Conservation (phyloP, 2,329 filamentous ascomycete species). For the Fusarium subtropicale region DNA sequence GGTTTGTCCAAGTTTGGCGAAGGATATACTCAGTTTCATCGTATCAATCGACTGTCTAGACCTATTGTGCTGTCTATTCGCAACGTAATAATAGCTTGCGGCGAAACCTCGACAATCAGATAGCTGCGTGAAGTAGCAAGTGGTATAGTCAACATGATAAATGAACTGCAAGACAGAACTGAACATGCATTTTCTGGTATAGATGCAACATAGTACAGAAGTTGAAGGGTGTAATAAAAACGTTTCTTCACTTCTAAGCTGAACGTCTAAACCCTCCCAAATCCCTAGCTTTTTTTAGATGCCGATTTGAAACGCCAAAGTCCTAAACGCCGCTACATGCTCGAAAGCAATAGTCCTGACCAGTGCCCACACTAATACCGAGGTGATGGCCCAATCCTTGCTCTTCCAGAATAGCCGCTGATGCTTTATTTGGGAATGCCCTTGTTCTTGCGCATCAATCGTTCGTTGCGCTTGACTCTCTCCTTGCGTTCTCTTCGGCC, state of each 20-base stretch:
- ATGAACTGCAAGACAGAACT: conserved; percentile 7
- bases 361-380: conserved; percentile 16
- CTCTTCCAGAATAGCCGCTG: background rate
- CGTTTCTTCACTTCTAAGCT: conserved; percentile 35
- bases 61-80: background rate
- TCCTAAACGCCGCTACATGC: conserved; percentile 49
- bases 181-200: background rate
- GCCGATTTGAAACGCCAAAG: conserved; percentile 46
- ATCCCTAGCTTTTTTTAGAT: conserved; percentile 43
- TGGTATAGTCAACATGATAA: background rate
- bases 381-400: conserved; percentile 8
- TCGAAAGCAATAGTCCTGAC: conserved; percentile 30
- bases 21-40: background rate
- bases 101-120: conserved; percentile 15
- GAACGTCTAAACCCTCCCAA: conserved; percentile 31
- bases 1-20: background rate
- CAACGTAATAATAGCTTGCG: background rate
- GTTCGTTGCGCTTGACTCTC: conserved; percentile 76
- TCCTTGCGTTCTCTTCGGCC: conserved; percentile 75
- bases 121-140: conserved; percentile 37
- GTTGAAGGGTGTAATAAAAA: conserved; percentile 34
- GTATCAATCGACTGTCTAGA: background rate
- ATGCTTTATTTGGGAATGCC: conserved; percentile 50
- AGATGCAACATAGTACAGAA: conserved; percentile 23
- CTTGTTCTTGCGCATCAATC: conserved; percentile 75